A percentile compares a stretch with the other conserved stretches of the same genome.
phyloP scores from a whole-genome alignment of 2,329 filamentous ascomycete genomes.

The Diaporthe citriasiana region DNA sequence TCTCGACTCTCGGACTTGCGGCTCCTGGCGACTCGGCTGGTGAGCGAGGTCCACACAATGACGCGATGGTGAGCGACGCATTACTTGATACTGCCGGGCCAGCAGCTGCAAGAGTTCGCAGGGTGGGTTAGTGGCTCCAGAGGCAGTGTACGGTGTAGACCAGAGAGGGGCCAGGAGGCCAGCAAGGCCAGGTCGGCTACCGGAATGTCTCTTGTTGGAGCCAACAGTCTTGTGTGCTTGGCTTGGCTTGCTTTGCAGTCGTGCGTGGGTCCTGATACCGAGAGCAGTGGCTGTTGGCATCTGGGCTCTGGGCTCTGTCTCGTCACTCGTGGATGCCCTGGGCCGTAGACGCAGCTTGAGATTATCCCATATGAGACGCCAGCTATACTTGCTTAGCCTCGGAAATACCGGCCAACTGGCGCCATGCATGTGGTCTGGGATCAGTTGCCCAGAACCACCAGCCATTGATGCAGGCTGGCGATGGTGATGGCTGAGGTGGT shows the following conservation, averaged over 20 bases:
- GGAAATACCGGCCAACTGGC: conserved; percentile 27
- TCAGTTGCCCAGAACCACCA: conserved; percentile 7
- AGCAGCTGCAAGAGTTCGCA: conserved; percentile 11
- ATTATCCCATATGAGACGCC: conserved; percentile 27
- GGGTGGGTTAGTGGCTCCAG: conserved; percentile 24
- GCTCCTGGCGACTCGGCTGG: conserved; percentile 19
- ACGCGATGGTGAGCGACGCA: conserved; percentile 36
- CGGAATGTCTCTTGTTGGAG: conserved; percentile 26
- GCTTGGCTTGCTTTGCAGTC: conserved; percentile 1
- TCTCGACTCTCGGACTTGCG: conserved; percentile 6
- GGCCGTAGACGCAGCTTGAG: conserved; percentile 22
- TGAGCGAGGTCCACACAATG: conserved; percentile 37
- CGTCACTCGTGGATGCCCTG: conserved; percentile 25
- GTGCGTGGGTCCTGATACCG: conserved; percentile 17
- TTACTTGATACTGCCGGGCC: conserved; percentile 18
- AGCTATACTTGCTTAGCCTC: conserved; percentile 33
- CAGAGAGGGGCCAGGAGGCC: not conserved
- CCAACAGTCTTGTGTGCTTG: conserved; percentile 13
- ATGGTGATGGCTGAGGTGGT: conserved; percentile 10
- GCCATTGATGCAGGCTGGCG: not conserved
- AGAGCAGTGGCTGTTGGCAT: conserved; percentile 27
- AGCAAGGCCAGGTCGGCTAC: conserved; percentile 10
- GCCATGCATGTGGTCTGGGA: not conserved
- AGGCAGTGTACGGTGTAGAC: conserved; percentile 20
- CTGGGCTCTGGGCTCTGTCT: conserved; percentile 13